A percentile compares a stretch with the other conserved stretches of the same genome.
These are phyloP conservation scores for Neocucurbitaria cava DNA, from an alignment of 2,329 filamentous ascomycete species.

Conservation along the genomic window DNA sequence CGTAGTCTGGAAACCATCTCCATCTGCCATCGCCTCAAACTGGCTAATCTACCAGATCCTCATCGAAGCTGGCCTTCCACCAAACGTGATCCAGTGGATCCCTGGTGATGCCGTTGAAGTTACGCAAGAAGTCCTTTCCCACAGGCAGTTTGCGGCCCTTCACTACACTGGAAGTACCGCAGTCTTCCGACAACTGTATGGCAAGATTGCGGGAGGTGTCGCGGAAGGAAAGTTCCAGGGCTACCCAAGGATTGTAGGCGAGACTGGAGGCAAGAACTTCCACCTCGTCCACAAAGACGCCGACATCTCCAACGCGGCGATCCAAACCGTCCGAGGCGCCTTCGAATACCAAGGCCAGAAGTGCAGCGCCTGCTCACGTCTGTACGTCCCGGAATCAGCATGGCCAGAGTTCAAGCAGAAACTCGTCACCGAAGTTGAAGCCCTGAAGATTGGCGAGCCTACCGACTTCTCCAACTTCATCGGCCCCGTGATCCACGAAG, in stretches of 20 bases:
- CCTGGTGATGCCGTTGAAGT: slow-evolving; percentile 87
- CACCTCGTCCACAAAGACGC: slow-evolving; percentile 81
- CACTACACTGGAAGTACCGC: slow-evolving; percentile 94
- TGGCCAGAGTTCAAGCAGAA: slow-evolving; percentile 75
- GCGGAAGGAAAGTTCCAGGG: slow-evolving; percentile 81
- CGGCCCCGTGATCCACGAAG: slow-evolving; percentile 84
- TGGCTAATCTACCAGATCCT: slow-evolving; percentile 91
- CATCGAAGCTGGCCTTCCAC: slow-evolving; percentile 86
- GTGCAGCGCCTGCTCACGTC: slow-evolving; percentile 82
- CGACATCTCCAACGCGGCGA: slow-evolving; percentile 77
- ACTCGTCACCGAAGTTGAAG: slow-evolving; percentile 71
- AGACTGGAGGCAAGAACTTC: slow-evolving; percentile 95
- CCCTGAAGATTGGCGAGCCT: slow-evolving; percentile 74
- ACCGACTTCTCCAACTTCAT: slow-evolving; percentile 79
- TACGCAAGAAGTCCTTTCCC: slow-evolving; percentile 76
- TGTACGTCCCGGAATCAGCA: slow-evolving; percentile 77
- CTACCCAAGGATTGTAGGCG: slow-evolving; percentile 88
- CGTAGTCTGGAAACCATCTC: slow-evolving; percentile 96
- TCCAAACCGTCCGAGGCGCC: slow-evolving; percentile 83
- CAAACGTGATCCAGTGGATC: slow-evolving; percentile 91
- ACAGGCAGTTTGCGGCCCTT: slow-evolving; percentile 84
- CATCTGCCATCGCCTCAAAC: slow-evolving; percentile 86
- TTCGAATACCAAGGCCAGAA: slow-evolving; percentile 95
- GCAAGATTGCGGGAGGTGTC: slow-evolving; percentile 81
- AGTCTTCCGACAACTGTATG: slow-evolving; percentile 89